Conservation (phyloP, 345 rosid genomes). For the Firmiana major region DNA sequence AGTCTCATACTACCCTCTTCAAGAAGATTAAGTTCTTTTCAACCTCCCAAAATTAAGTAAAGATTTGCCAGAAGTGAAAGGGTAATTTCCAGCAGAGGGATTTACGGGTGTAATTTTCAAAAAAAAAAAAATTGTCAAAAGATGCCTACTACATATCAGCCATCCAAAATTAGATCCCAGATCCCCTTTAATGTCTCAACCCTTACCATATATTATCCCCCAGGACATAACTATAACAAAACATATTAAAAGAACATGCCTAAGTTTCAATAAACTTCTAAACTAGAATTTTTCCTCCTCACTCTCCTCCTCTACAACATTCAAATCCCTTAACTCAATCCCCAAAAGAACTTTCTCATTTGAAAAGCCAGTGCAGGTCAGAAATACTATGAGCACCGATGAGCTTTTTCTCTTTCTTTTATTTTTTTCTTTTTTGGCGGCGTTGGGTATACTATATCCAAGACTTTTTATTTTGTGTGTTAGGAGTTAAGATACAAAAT, state of each 20-base stretch:
- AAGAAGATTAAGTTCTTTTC: not conserved
- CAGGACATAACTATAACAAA: not conserved
- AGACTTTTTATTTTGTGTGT: not conserved
- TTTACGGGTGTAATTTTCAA: not conserved
- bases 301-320: not conserved
- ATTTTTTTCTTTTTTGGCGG: no score
- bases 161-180: not conserved
- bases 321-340: not conserved
- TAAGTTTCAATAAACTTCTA: not conserved
- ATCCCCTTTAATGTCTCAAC: slow-evolving; percentile 1
- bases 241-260: not conserved
- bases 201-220: not conserved
- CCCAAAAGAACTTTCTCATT: not conserved
- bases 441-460: no score
- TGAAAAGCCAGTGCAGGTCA: not conserved
- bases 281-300: not conserved
- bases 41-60: not conserved
- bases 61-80: not conserved
- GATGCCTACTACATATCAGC: not conserved
- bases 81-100: not conserved
- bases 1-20: not conserved
- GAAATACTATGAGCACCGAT: not conserved
- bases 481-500: not conserved
- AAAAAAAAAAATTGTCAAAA: not conserved
- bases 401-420: not conserved